phyloP scores from a whole-genome alignment of 73 alveolate genomes.

The Paramecium sonneborni region DNA sequence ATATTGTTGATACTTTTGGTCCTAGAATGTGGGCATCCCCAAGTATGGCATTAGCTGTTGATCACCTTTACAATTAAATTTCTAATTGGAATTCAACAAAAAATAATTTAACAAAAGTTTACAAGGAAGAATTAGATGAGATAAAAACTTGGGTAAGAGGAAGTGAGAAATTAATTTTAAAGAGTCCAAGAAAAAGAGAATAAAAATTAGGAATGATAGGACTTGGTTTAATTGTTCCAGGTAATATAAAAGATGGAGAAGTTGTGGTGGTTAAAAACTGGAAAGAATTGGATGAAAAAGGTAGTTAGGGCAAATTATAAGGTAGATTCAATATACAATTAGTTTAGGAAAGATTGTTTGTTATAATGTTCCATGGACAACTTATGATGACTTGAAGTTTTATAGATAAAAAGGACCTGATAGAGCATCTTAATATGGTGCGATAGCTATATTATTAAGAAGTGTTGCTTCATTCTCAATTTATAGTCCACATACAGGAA shows the following conservation, averaged over 20 bases:
- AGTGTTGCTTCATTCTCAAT: conserved; percentile 62
- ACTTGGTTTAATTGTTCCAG: conserved; percentile 37
- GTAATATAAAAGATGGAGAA: conserved; percentile 49
- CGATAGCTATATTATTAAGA: conserved; percentile 50
- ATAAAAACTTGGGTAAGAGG: conserved; percentile 62
- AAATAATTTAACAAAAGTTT: neutral
- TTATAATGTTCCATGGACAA: conserved; percentile 64
- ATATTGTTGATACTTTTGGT: conserved; percentile 65
- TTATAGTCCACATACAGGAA: conserved; percentile 66
- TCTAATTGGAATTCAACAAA: neutral
- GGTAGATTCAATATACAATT: conserved; percentile 31
- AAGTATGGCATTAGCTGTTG: neutral
- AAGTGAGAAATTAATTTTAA: conserved; percentile 33
- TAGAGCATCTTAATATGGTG: conserved; percentile 58
- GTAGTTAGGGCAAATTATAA: neutral
- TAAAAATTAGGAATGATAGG: conserved; percentile 57
- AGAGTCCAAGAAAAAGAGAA: conserved; percentile 45
- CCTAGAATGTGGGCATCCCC: conserved; percentile 62
- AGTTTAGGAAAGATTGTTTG: conserved; percentile 62
- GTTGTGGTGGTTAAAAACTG: conserved; percentile 48
- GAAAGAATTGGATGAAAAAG: conserved; percentile 21
- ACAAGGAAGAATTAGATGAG: neutral
- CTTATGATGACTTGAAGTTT: neutral
- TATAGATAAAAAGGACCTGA: conserved; percentile 56
- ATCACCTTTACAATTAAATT: neutral